Conservation (phyloP, 108 stramenopile species). For the Pinguiococcus pyrenoidosus region DNA sequence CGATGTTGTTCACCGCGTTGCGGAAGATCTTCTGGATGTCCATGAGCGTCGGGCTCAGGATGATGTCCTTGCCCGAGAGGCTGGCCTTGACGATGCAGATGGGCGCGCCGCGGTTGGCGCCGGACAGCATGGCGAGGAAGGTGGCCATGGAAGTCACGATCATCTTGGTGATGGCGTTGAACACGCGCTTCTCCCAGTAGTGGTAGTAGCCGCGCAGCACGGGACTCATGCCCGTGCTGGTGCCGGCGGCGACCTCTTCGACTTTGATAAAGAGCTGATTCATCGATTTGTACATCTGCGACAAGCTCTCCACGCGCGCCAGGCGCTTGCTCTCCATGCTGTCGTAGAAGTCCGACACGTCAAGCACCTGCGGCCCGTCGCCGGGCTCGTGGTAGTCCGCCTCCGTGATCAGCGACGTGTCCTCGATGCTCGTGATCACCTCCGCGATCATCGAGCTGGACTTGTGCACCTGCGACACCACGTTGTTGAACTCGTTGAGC, state of each 20-base stretch:
- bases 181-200: slow-evolving; percentile 55
- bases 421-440: slow-evolving; percentile 4
- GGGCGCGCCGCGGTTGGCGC: slow-evolving; percentile 27
- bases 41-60: slow-evolving; percentile 38
- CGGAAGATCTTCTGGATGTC: slow-evolving; percentile 45
- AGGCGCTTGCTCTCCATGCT: slow-evolving; percentile 35
- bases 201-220: slow-evolving; percentile 39
- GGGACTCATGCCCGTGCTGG: slow-evolving; percentile 32
- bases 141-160: slow-evolving; percentile 43
- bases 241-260: slow-evolving; percentile 44
- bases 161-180: slow-evolving; percentile 51
- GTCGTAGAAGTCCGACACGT: slow-evolving; percentile 42
- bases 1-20: slow-evolving; percentile 29
- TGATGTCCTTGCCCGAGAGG: slow-evolving; percentile 41
- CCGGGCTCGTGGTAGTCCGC: no score
- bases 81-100: slow-evolving; percentile 34
- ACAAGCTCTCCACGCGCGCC: slow-evolving; percentile 31
- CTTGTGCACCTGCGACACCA: slow-evolving; percentile 47
- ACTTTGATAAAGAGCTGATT: slow-evolving; percentile 43
- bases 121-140: slow-evolving; percentile 37
- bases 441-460: slow-evolving; percentile 41
- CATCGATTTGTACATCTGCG: slow-evolving; percentile 45
- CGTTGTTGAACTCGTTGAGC: slow-evolving; percentile 37
- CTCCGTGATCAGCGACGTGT: no score
- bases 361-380: neutral